A percentile compares a stretch with the other conserved stretches of the same genome.
Evolutionary conservation across 345 rosid species (phyloP).

Genomic region (Brassica nigra): DNA sequence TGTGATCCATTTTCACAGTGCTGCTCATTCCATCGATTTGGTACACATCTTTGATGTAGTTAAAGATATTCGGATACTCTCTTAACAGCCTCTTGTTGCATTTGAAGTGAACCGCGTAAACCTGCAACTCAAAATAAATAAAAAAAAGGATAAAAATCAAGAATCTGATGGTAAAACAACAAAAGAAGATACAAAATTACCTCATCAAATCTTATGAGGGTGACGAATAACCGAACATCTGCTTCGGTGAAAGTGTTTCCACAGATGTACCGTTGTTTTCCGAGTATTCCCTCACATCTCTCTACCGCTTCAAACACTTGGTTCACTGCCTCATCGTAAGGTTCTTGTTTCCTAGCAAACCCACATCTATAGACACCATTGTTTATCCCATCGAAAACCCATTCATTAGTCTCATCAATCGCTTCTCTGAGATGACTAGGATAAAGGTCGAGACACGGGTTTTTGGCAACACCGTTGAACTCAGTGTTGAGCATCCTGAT

Average conservation of each 20-base stretch:
- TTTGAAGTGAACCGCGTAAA: conserved; percentile 80
- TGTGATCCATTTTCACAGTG: conserved; percentile 72
- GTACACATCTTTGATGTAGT: conserved; percentile 68
- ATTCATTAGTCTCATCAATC: conserved; percentile 51
- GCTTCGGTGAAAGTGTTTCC: conserved; percentile 67
- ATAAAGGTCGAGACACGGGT: conserved; percentile 51
- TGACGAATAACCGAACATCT: conserved; percentile 76
- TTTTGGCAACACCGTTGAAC: conserved; percentile 52
- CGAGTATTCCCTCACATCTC: conserved; percentile 67
- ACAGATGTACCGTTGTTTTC: conserved; percentile 69
- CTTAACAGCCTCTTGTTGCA: conserved; percentile 81
- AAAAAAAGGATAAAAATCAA: conserved; percentile 1
- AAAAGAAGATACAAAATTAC: conserved; percentile 13
- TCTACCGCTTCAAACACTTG: conserved; percentile 69
- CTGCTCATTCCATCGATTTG: conserved; percentile 63
- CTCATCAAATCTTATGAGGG: conserved; percentile 93
- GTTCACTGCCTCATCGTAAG: conserved; percentile 69
- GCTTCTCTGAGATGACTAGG: conserved; percentile 44
- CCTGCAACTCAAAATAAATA: conserved; percentile 37
- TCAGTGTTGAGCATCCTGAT: conserved; percentile 57
- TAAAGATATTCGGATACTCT: conserved; percentile 68
- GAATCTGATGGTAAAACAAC: not conserved
- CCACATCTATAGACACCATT: conserved; percentile 61
- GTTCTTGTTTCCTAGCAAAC: conserved; percentile 58
- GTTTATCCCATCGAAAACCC: conserved; percentile 54